A percentile compares a stretch with the other conserved stretches of the same genome.
These are phyloP conservation scores for Trichoderma sp. DNA, from an alignment of 2,329 filamentous ascomycete species.

Conservation along the genomic window DNA sequence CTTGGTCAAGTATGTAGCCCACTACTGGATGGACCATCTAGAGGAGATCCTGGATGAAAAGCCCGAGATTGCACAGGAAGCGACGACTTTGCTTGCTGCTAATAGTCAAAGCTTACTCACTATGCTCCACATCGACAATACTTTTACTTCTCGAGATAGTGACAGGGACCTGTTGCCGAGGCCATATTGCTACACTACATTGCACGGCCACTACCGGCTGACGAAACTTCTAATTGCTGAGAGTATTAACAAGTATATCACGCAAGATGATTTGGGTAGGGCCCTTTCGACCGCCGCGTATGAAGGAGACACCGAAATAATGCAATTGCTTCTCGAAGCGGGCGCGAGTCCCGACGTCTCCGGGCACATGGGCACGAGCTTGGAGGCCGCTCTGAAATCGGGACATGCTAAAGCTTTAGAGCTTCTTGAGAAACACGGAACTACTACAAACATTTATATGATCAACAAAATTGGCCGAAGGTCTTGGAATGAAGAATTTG, in stretches of 20 bases:
- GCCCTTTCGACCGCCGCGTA: background rate
- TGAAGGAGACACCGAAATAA: background rate
- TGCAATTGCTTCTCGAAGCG: background rate
- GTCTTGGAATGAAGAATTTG: no score
- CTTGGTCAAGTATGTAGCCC: background rate
- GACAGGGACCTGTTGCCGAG: background rate
- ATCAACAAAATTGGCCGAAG: no score
- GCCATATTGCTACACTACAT: background rate
- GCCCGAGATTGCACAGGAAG: background rate
- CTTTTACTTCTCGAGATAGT: no score
- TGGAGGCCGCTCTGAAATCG: background rate
- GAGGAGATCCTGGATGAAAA: background rate
- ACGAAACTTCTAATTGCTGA: background rate
- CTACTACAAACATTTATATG: no score
- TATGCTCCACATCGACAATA: fast-evolving
- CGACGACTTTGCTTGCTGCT: background rate
- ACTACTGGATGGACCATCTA: background rate
- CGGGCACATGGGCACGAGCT: background rate
- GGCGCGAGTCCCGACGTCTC: background rate
- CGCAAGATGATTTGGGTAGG: background rate
- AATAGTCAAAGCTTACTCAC: background rate
- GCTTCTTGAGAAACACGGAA: background rate
- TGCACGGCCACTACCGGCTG: background rate
- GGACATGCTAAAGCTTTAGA: background rate
- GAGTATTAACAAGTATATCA: background rate